A percentile compares a stretch with the other conserved stretches of the same genome.
phyloP scores from a whole-genome alignment of 2,329 filamentous ascomycete genomes.

The Diaporthe citri region DNA sequence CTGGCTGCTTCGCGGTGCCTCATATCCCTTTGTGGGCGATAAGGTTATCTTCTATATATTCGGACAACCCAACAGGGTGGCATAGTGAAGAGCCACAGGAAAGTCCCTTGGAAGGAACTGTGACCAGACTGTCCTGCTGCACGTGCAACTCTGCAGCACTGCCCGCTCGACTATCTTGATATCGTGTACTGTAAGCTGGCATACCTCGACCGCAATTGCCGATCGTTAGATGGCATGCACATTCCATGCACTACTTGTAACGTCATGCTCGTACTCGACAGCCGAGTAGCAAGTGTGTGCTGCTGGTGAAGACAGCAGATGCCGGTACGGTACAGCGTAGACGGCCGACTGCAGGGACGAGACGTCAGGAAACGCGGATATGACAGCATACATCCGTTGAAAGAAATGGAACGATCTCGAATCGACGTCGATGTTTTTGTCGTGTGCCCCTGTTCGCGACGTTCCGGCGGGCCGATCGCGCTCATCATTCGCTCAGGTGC shows the following conservation, averaged over 20 bases:
- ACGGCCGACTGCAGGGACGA: not conserved
- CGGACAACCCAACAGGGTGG: not conserved
- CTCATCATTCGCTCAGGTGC: constrained; percentile 23
- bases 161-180: not conserved
- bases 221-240: not conserved
- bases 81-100: not conserved
- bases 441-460: not conserved
- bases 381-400: constrained; percentile 8
- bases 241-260: not conserved
- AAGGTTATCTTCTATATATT: not conserved
- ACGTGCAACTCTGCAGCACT: not conserved
- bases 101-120: not conserved
- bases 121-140: not conserved
- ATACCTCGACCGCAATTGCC: not conserved
- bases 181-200: not conserved
- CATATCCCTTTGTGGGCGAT: no score
- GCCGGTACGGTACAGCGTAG: not conserved
- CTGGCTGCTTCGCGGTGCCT: not conserved
- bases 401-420: not conserved
- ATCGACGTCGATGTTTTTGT: constrained; percentile 6
- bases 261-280: not conserved
- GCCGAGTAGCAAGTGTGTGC: not conserved
- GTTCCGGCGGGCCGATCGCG: constrained; percentile 34
- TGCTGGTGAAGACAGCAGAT: not conserved
- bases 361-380: not conserved